A percentile compares a stretch with the other conserved stretches of the same genome.
Evolutionary conservation across 352 stramenopile species (phyloP).

Genomic region (Peronospora farinosa): DNA sequence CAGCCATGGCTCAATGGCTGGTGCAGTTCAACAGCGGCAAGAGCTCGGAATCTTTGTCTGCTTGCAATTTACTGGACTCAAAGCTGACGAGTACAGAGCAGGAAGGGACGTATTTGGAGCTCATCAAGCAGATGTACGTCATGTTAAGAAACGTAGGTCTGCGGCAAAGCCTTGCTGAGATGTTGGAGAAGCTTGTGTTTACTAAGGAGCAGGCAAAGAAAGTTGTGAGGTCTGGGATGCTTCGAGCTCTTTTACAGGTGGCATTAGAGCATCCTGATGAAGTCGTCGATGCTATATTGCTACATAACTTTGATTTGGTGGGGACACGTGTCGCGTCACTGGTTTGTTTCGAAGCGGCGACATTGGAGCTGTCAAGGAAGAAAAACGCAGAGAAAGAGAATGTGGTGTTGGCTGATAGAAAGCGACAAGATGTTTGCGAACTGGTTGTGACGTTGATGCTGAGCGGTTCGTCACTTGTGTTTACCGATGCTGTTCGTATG

Average conservation of each 20-base stretch:
- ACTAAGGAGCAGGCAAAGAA: conserved; percentile 51
- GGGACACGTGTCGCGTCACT: conserved; percentile 22
- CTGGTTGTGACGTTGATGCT: conserved; percentile 51
- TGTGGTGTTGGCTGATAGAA: not conserved
- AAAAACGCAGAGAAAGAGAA: not conserved
- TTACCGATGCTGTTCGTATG: conserved; percentile 48
- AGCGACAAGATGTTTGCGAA: conserved; percentile 29
- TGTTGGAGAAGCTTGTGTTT: conserved; percentile 24
- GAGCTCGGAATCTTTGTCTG: not conserved
- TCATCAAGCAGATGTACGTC: conserved; percentile 75
- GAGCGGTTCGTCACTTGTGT: conserved; percentile 44
- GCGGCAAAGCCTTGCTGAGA: conserved; percentile 31
- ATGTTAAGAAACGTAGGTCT: conserved; percentile 29
- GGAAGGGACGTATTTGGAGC: conserved; percentile 27
- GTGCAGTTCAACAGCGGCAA: conserved; percentile 15
- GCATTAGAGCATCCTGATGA: conserved; percentile 25
- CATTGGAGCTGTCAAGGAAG: not conserved
- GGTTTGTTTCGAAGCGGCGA: conserved; percentile 19
- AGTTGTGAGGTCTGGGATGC: conserved; percentile 29
- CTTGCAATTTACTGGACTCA: conserved; percentile 14
- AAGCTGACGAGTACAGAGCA: conserved; percentile 10
- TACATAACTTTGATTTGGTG: conserved; percentile 19
- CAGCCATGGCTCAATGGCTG: conserved; percentile 38
- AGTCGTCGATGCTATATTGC: conserved; percentile 2
- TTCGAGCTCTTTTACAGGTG: conserved; percentile 46